Evolutionary conservation across 805 yeast species (phyloP).

Genomic region (Yarrowia deformans): DNA sequence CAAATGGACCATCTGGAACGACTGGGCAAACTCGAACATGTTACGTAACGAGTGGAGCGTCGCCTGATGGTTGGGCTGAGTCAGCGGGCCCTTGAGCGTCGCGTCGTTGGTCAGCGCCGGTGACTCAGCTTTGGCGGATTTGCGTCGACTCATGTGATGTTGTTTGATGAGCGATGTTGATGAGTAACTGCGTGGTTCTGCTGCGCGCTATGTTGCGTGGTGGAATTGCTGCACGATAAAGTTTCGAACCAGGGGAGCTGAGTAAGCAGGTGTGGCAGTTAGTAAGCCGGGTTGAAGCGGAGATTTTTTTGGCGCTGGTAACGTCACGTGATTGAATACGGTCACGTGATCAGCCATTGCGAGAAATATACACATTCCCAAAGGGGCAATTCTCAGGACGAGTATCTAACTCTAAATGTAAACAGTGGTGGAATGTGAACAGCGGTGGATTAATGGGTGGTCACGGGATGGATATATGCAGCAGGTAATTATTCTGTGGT

Average conservation of each 20-base stretch:
- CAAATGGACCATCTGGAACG: constrained; percentile 4
- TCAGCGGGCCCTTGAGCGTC: constrained; percentile 5
- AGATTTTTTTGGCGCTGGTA: too few relatives aligned
- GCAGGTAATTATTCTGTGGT: too few relatives aligned
- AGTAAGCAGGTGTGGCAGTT: background rate
- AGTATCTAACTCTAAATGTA: too few relatives aligned
- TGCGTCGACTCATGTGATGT: background rate
- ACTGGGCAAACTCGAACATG: constrained; percentile 26
- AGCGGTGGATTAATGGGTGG: too few relatives aligned
- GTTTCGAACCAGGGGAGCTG: background rate
- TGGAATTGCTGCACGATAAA: constrained; percentile 6
- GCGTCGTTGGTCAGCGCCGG: background rate
- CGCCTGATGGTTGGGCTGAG: constrained; percentile 5
- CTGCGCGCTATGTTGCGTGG: background rate
- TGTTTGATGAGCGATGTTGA: background rate
- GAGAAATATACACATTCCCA: too few relatives aligned
- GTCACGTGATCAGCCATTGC: too few relatives aligned
- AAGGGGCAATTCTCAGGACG: too few relatives aligned
- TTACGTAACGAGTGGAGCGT: background rate
- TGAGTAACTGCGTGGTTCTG: background rate
- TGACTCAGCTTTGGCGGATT: background rate
- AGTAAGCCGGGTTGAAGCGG: too few relatives aligned
- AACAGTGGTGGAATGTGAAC: too few relatives aligned
- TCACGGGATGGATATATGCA: too few relatives aligned
- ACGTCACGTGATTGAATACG: too few relatives aligned